Base-by-base conservation (phyloP, 2,329 filamentous ascomycete species). In the Fusarium foetens region DNA sequence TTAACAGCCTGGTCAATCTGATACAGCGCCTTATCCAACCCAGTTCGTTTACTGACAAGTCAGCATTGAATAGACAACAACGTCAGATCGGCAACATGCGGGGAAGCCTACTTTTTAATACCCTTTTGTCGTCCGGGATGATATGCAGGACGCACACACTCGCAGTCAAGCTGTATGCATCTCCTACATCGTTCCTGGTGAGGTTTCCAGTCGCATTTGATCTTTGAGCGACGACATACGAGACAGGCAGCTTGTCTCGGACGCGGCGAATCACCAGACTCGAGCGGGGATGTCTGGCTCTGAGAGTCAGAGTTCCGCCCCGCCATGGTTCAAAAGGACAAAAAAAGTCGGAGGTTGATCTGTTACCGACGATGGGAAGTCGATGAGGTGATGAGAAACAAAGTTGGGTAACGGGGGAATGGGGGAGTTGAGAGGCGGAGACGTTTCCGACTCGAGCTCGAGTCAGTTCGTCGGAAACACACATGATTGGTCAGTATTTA, bases 101-200 rank as follows among this genome's bases (percentile, higher is more conserved):
- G 8, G n/a, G 6, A 43, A 19, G 73, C 84, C 81, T 81, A 92
- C 92, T 94, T 94, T 80, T 93, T 94, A 67, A 93, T 91, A 27
- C 92, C 92, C 77, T 93, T 93, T 77, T 93, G 91, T 54, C 92
- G 85, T 12, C 92, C 92, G 8, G 93, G 87, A 69, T 93, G 91
- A 77, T 93, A 93, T n/a, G 88, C 88, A n/a, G 87, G 91, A 5
- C 92, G 89, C 10, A 92, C 83, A 78, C 92, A 94, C 66, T 93
- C 89, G 19, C 82, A 78, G 38, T 86, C 84, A 12, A 87, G 82
- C 75, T 89, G 86, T 59, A 84, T 82, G 78, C 91, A 93, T 79
- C 89, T 86, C 72, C 89, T 89, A 78, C 91, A 93, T 31, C 85
- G 83, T 25, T 82, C 76, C 65, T 87, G 84, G 45, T 84, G 84